These are phyloP conservation scores for Edaphochlamys debaryana DNA, from an alignment of 139 green algal genomes.

Conservation along the genomic window DNA sequence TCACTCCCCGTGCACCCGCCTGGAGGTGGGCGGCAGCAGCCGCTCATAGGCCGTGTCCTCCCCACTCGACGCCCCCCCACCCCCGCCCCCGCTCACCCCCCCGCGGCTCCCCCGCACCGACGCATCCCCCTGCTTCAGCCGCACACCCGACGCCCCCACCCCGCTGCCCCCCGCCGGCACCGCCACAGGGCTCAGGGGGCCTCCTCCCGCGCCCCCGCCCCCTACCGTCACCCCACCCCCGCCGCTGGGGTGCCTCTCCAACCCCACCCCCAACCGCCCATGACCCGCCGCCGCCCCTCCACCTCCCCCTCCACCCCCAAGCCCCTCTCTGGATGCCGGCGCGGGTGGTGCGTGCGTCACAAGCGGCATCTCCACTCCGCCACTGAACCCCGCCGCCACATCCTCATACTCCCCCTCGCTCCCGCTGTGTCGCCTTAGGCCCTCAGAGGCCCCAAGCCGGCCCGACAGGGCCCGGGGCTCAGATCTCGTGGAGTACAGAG, in stretches of 20 bases:
- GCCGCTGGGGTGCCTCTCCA: background rate
- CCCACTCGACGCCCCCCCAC: background rate
- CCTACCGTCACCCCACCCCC: background rate
- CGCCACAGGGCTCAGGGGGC: too few species aligned
- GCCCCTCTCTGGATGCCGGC: too few species aligned
- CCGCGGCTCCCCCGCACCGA: background rate
- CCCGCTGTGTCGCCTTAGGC: too few species aligned
- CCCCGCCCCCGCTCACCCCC: background rate
- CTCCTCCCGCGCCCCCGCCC: background rate
- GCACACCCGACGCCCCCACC: too few species aligned
- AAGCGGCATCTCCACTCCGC: constrained; percentile 20
- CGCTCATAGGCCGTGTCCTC: constrained; percentile 27
- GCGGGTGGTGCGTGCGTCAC: too few species aligned
- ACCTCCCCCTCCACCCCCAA: too few species aligned
- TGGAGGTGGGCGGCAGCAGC: background rate
- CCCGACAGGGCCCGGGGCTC: too few species aligned
- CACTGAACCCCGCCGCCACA: background rate
- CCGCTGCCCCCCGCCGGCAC: too few species aligned
- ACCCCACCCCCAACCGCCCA: background rate
- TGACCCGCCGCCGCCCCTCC: background rate
- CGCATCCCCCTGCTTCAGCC: background rate
- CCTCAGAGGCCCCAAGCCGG: too few species aligned
- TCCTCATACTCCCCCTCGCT: background rate
- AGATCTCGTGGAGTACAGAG: background rate
- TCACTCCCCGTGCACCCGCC: constrained; percentile 15